Conservation (phyloP, 2,329 filamentous ascomycete genomes). For the Aspergillus terreus region DNA sequence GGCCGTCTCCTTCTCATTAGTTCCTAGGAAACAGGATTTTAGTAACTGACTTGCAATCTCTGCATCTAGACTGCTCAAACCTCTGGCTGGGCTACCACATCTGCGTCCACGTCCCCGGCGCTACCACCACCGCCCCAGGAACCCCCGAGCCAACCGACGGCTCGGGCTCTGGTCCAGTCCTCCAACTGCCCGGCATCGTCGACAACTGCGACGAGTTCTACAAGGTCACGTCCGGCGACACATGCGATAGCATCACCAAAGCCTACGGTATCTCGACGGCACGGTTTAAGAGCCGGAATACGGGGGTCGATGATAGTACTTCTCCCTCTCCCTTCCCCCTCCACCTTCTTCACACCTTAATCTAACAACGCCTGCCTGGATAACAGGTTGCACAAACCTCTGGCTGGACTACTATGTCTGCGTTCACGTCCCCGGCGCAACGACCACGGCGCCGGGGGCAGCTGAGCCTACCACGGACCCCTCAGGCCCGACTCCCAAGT, state of each 20-base stretch:
- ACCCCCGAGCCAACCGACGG: background rate
- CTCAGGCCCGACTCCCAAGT: constrained; percentile 7
- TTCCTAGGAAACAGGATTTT: background rate
- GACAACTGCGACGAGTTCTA: background rate
- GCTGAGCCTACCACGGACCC: background rate
- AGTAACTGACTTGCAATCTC: background rate
- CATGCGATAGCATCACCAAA: background rate
- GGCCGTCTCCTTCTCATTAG: background rate
- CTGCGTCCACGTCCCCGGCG: constrained; percentile 1
- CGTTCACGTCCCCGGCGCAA: background rate
- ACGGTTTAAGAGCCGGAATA: constrained; percentile 5
- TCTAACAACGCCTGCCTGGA: no score
- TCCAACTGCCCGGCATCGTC: constrained; percentile 5
- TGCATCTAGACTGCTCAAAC: no score
- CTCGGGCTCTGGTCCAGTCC: constrained; percentile 2
- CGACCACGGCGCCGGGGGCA: background rate
- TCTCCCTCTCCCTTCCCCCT: no score
- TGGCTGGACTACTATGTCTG: constrained; percentile 1
- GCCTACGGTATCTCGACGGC: background rate
- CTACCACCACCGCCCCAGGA: background rate
- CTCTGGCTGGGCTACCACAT: background rate
- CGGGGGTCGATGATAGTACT: no score
- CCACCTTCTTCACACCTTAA: no score
- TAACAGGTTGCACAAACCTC: no score
- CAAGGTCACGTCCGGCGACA: constrained; percentile 1